Evolutionary conservation across 1,284 basidiomycete species (phyloP), one percentile per base, ranked within the genome.

Genomic region (Cutaneotrichosporon spelunceum): DNA sequence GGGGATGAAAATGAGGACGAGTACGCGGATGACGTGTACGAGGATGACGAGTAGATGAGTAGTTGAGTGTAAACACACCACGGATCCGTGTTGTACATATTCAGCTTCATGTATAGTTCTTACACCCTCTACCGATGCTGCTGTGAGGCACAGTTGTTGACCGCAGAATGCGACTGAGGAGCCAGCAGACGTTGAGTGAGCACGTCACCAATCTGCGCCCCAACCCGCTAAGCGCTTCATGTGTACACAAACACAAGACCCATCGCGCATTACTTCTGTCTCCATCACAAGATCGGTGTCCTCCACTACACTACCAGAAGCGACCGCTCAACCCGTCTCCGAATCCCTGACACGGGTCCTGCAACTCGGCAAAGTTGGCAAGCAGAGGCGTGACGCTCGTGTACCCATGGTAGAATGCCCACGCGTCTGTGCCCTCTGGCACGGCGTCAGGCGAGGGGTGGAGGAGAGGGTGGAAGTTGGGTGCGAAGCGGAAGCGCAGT

Each of bases 401-500:
- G 57, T 72, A 76, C 0, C 75, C 76, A 56, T 73, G 70, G 14
- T 72, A 69, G 61, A 78, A 76, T 14, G 74, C 76, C 76, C 76
- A 93, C 0, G 85, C 86, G 77, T 95, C 93, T 10, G 88, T 87
- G 2, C 89, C 91, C 44, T 85, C 81, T 0, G 90, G 88, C 23
- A 93, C 74, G 10, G 77, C 76, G 1, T 83, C 81, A 26, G 81
- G 65, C 21, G 82, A 75, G 1, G 90, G 89, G 52, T 82, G 83
- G 58, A 95, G 83, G 23, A 95, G 79, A 9, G 81, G 81, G 14
- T 79, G 79, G 81, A 94, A 86, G 56, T 90, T 86, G 16, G 93
- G 93, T 26, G 85, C 82, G 73, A 91, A 96, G 72, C 85, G 86
- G 82, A 95, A 96, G 33, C 83, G 78, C 56, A 94, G 81, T 61